Conservation (phyloP, 2,329 filamentous ascomycete genomes). For the Colletotrichum sp. region DNA sequence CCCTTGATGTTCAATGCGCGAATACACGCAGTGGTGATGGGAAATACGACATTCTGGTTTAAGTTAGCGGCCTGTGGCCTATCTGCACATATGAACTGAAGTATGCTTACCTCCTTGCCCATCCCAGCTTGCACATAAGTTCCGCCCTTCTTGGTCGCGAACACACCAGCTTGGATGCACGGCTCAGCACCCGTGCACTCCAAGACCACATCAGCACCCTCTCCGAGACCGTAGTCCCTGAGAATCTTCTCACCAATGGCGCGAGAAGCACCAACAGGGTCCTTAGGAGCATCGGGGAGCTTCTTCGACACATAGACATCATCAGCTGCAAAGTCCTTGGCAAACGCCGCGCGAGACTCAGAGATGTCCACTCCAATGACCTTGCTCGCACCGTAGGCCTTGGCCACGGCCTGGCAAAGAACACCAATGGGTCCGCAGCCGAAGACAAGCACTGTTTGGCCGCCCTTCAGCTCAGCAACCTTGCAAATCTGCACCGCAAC, state of each 20-base stretch:
- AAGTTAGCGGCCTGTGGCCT: background rate
- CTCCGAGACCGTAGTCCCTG: conserved; percentile 38
- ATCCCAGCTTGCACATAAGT: conserved; percentile 58
- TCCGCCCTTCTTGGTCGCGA: conserved; percentile 48
- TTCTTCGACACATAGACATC: conserved; percentile 43
- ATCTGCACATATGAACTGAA: background rate
- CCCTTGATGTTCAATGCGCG: conserved; percentile 79
- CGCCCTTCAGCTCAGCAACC: conserved; percentile 40
- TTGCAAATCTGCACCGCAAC: conserved; percentile 55
- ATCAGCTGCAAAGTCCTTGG: conserved; percentile 48
- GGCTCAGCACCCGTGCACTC: conserved; percentile 33
- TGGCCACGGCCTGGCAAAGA: conserved; percentile 49
- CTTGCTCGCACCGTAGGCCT: conserved; percentile 47
- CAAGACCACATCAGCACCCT: conserved; percentile 54
- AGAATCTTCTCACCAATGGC: conserved; percentile 53
- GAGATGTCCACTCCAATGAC: conserved; percentile 54
- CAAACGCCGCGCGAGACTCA: conserved; percentile 43
- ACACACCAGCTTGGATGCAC: conserved; percentile 53
- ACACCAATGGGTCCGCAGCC: conserved; percentile 56
- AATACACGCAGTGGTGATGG: conserved; percentile 73
- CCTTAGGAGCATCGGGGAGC: conserved; percentile 41
- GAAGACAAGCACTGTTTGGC: conserved; percentile 51
- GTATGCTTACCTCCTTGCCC: conserved; percentile 40
- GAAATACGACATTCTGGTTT: conserved; percentile 54
- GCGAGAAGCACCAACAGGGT: conserved; percentile 57